Evolutionary conservation across 805 yeast genomes (phyloP), one percentile per base, ranked within the genome.

Genomic region (Kodamaea lidongshanica): DNA sequence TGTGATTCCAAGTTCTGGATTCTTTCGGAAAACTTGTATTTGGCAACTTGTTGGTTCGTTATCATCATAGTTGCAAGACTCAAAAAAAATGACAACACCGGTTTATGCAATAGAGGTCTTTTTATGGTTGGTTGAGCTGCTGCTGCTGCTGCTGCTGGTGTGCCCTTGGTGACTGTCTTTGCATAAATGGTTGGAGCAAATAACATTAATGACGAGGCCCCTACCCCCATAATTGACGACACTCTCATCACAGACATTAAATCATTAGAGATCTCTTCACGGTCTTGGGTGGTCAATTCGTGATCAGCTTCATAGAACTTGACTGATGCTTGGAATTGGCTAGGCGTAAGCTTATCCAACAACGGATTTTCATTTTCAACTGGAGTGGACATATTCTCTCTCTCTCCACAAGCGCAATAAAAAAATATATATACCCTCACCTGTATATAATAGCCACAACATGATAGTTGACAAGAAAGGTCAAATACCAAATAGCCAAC

Each of bases 241-340:
- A 37, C 39, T 11, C 49, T 32, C 4, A 53, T 46, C 10, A 58
- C 40, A 10, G 35, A 8, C 19, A 48, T 42, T 33, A 64, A 47
- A 30, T 58, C 65, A 9, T 46, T 32, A 2, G 62, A 48, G 21
- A 64, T 37, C 11, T 45, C 45, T 3, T 28, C 32, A 19, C 70
- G 42, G 35, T 64, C 70, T 5, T 49, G 39, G 1, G 37, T 32
- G n/a, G 44, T 46, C 27, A 64, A 47, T 17, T 44, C 34, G 19
- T 50, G 57, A 40, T 64, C 70, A 4, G 67, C 67, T 37, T 63
- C 62, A 38, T 61, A 63, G 37, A 64, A 64, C 12, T 46, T 35
- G 22, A 62, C 54, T 32, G 56, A 48, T n/a, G 63, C 61, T 17
- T 59, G 42, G 41, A 61, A 53, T 36, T 61, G 61, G n/a, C 46